Base-by-base conservation (phyloP, 306 rosid species). In the Dryas drummondii region DNA sequence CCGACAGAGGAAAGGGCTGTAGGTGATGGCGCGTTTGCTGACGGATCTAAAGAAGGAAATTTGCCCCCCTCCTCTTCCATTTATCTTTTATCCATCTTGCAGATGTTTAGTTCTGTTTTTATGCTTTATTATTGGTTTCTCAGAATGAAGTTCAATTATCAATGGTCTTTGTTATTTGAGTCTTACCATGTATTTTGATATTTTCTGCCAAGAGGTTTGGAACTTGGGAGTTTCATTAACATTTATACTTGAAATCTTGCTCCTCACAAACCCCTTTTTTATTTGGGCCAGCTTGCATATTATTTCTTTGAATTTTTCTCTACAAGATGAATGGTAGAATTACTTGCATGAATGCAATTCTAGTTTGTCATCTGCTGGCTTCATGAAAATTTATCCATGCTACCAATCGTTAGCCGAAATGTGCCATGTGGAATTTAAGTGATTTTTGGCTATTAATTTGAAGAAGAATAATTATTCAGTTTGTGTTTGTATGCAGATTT, bases 181-280 rank as follows among this genome's bases (percentile, higher is more conserved):
- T 19, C 44, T 69, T 67, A 55, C 32, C 49, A 13, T 78, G 68
- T 74, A 22, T 55, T 66, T 47, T 26, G 49, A 52, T 55, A 45
- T 71, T 55, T 68, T 83, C 73, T 71, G 77, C 75, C 79, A 44
- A 76, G 74, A 75, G 74, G 17, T 74, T 75, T 55, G 57, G 5
- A 70, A 76, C 77, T 60, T 76, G 55, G 84, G 77, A 82, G 79
- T 76, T 82, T 68, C 87, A 57, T 22, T 22, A 22, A 22, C 22
- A 22, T 22, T 22, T 22, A 22, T 22, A 22, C 22, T 22, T 22
- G 22, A 22, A 22, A 22, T 22, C 22, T 22, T 22, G 22, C 22
- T 22, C 22, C 22, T 22, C 22, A 22, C 22, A 22, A 22, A 22
- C 22, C 22, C 22, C 22, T 22, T 22, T 78, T 58, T 26, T 53